phyloP scores from a whole-genome alignment of 768 basidiomycete genomes.

The Kwoniella newhampshirensis region DNA sequence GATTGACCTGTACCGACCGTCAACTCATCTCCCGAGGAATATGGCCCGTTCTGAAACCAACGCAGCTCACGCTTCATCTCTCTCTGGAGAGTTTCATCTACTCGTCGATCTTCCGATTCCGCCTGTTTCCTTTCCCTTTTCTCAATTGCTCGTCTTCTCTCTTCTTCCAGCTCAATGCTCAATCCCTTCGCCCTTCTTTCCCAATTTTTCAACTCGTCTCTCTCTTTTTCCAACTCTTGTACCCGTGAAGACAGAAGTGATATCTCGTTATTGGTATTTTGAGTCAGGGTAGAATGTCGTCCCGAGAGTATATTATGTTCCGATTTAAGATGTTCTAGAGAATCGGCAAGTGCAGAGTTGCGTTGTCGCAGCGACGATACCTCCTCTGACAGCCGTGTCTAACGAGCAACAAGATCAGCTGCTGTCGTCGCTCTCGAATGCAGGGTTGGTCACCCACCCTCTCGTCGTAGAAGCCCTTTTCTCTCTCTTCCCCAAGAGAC shows the following conservation, averaged over 20 bases:
- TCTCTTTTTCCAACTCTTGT: conserved; percentile 27
- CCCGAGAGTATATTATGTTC: conserved; percentile 23
- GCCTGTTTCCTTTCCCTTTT: conserved; percentile 20
- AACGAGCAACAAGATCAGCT: background rate
- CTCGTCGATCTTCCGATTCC: conserved; percentile 18
- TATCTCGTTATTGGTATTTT: conserved; percentile 15
- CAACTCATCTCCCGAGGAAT: background rate
- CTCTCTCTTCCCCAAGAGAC: conserved; percentile 29
- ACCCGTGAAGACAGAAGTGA: conserved; percentile 18
- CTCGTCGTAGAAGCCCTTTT: conserved; percentile 36
- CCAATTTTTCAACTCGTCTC: conserved; percentile 28
- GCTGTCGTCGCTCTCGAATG: conserved; percentile 6
- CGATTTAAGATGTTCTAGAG: conserved; percentile 20
- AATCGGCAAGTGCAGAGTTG: conserved; percentile 9
- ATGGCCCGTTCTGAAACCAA: too few species aligned
- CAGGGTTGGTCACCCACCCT: conserved; percentile 34
- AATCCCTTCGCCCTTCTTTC: conserved; percentile 34
- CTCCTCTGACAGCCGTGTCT: conserved; percentile 10
- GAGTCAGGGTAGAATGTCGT: conserved; percentile 15
- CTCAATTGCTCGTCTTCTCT: conserved; percentile 32
- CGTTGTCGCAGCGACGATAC: conserved; percentile 16
- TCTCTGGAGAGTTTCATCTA: conserved; percentile 28
- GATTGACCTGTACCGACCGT: conserved; percentile 33
- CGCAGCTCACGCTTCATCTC: conserved; percentile 40
- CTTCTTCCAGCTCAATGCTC: conserved; percentile 44